Percentiles rank a stretch among this genome's conserved stretches.
Evolutionary conservation across 352 stramenopile genomes (phyloP).

Genomic region (Globisporangium carolinianum): DNA sequence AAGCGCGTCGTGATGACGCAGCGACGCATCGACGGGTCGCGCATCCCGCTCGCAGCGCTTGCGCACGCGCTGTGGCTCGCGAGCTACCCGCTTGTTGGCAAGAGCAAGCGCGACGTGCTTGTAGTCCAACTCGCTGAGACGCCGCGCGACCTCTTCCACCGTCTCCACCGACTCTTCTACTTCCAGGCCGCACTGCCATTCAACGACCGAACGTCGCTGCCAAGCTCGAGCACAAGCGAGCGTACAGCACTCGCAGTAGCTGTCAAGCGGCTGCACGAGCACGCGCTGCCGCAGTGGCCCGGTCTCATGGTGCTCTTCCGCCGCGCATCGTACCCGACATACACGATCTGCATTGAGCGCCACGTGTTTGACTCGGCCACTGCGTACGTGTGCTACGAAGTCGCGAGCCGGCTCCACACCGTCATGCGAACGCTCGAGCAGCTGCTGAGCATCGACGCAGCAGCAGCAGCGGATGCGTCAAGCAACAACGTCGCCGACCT

Average conservation of each 20-base stretch:
- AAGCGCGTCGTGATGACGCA: conserved; percentile 47
- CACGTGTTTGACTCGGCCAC: conserved; percentile 41
- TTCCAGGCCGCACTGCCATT: conserved; percentile 37
- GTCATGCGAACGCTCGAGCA: conserved; percentile 41
- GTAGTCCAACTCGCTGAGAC: conserved; percentile 35
- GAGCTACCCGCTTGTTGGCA: conserved; percentile 26
- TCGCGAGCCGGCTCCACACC: conserved; percentile 45
- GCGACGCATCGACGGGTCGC: conserved; percentile 62
- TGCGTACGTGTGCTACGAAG: conserved; percentile 62
- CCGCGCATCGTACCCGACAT: conserved; percentile 53
- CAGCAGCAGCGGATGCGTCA: conserved; percentile 2
- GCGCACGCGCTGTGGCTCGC: conserved; percentile 58
- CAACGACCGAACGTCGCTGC: not conserved
- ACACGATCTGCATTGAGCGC: conserved; percentile 23
- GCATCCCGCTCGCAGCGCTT: conserved; percentile 47
- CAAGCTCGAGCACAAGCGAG: not conserved
- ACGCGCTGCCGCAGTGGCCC: conserved; percentile 52
- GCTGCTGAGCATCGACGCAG: conserved; percentile 25
- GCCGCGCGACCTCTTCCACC: conserved; percentile 40
- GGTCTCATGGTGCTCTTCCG: conserved; percentile 71
- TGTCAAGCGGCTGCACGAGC: conserved; percentile 22
- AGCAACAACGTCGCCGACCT: conserved; percentile 19
- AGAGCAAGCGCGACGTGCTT: conserved; percentile 35
- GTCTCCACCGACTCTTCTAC: conserved; percentile 75
- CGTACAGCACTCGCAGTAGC: conserved; percentile 20